Evolutionary conservation across 2,329 filamentous ascomycete genomes (phyloP), one percentile per base, ranked within the genome.

Genomic region (Hortaea werneckii): DNA sequence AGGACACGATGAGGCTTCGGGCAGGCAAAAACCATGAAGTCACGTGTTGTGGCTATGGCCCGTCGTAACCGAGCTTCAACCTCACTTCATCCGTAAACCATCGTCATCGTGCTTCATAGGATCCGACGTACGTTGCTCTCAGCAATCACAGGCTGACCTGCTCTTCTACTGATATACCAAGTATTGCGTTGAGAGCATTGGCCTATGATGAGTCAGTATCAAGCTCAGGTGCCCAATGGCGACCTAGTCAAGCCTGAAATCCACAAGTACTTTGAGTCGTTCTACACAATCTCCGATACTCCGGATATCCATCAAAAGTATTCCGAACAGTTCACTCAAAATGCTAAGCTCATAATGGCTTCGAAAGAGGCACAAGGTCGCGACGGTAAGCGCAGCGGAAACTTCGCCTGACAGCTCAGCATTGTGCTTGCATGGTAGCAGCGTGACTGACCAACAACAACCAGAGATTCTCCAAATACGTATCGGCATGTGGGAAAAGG

Each of bases 261-360:
- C 56, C 64, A 62, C 46, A 49, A 56, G 28, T 73, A 71, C 61
- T 72, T 72, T 50, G 65, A 71, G 52, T 54, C 62, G 37, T 74
- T 74, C 57, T 74, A 74, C 51, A 56, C 60, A 12, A 63, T 64
- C 13, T 72, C 70, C 29, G 71, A 73, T 52, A 67, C 66, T 5
- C 71, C 72, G 2, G 64, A 65, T 41, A 70, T 67, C 10, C 72
- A 77, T 52, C 67, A 72, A 7, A 56, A 65, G 48, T 78, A 77
- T 51, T 66, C 68, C 2, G 58, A 67, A 6, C 63, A 59, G 13
- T 76, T 76, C 51, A 72, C 74, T 0, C 46, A 62, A 10, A 66
- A 74, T 62, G 75, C 71, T 2, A 70, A 63, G 6, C 52, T 78
- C 42, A 65, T 77, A 32, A 77, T 78, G 74, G 74, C 67, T 2